phyloP scores from a whole-genome alignment of 2,329 filamentous ascomycete genomes.

The Diaporthe sp. region DNA sequence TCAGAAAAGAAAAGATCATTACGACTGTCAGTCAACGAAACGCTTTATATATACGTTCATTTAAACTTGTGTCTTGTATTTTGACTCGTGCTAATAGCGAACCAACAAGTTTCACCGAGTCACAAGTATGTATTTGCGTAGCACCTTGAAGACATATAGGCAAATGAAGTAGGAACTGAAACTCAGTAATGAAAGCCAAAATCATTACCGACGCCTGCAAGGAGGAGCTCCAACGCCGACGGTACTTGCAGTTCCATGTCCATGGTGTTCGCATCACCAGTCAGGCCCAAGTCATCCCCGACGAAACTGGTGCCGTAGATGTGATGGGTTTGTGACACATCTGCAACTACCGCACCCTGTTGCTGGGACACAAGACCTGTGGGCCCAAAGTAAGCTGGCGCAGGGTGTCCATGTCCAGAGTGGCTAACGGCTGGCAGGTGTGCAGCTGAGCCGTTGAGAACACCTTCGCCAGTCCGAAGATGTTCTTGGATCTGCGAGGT shows the following conservation, averaged over 20 bases:
- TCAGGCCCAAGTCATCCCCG: background rate
- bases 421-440: background rate
- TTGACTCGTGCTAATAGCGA: background rate
- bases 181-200: background rate
- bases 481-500: background rate
- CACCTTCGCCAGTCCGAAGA: background rate
- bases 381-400: background rate
- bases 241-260: slow-evolving; percentile 11
- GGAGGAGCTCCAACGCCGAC: slow-evolving; percentile 10
- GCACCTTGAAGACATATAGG: background rate
- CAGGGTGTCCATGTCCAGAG: background rate
- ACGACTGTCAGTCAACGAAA: background rate
- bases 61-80: background rate
- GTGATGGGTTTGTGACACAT: background rate
- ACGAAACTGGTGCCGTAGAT: slow-evolving; percentile 1
- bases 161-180: too few relatives aligned
- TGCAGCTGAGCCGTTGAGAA: background rate
- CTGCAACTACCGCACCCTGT: background rate
- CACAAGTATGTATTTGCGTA: background rate
- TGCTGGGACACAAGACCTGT: background rate
- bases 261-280: background rate
- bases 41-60: background rate
- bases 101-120: background rate
- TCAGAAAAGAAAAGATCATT: background rate
- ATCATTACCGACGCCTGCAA: slow-evolving; percentile 13